Conservation (phyloP, 83 land plant genomes). For the Thuja plicata region DNA sequence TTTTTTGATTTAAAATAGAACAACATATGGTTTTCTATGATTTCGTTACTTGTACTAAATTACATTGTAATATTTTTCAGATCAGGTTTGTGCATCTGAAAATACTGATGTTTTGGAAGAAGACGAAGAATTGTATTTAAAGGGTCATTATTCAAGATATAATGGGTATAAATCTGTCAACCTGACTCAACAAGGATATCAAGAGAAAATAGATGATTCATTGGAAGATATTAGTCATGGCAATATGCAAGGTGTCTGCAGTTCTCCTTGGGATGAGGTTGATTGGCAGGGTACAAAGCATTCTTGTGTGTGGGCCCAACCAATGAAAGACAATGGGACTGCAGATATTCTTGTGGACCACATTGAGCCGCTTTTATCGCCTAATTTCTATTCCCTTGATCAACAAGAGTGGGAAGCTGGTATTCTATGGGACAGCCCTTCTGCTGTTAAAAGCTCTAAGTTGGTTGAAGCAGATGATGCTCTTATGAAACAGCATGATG, state of each 20-base stretch:
- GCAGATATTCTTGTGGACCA: conserved; percentile 7
- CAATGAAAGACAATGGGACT: conserved; percentile 52
- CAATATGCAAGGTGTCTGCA: not conserved
- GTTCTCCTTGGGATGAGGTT: conserved; percentile 2
- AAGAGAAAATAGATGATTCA: conserved; percentile 16
- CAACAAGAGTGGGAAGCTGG: conserved; percentile 88
- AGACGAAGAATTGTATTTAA: conserved; percentile 70
- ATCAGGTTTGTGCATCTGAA: conserved; percentile 27
- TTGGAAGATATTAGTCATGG: conserved; percentile 18
- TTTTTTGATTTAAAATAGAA: not conserved
- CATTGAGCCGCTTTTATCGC: conserved; percentile 24
- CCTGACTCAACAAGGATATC: not conserved
- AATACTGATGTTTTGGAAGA: conserved; percentile 56
- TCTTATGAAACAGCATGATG: not conserved
- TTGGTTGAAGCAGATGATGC: conserved; percentile 6
- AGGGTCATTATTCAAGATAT: conserved; percentile 25
- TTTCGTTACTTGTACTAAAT: not conserved
- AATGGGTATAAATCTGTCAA: conserved; percentile 1
- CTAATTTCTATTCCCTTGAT: conserved; percentile 71
- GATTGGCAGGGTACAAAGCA: conserved; percentile 27
- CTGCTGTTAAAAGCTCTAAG: conserved; percentile 11
- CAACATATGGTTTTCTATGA: not conserved
- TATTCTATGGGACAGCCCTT: conserved; percentile 82
- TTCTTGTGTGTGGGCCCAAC: conserved; percentile 43
- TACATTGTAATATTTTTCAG: conserved; percentile 31